Evolutionary conservation across 495 filamentous ascomycete species (phyloP).

Genomic region (Lichenothelia convexa): DNA sequence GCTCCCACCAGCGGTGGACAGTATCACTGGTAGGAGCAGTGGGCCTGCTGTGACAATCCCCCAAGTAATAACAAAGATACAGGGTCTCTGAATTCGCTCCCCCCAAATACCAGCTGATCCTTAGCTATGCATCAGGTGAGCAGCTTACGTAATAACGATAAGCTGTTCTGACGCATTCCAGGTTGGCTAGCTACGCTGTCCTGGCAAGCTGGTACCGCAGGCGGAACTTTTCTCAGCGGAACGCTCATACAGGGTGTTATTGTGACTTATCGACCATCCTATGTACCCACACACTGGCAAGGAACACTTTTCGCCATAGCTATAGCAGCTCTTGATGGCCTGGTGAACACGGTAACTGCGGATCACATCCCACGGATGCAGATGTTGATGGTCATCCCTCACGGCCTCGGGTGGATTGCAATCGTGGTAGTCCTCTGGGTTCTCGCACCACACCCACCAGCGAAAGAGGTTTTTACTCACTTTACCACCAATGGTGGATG

Average conservation of each 20-base stretch:
- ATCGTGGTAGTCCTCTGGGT: constrained; percentile 1
- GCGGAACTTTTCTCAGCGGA: constrained; percentile 9
- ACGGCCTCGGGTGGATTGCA: constrained; percentile 3
- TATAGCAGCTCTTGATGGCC: constrained; percentile 19
- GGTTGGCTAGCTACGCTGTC: not conserved
- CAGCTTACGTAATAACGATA: no score
- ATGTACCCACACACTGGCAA: constrained; percentile 24
- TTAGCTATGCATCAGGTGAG: no score
- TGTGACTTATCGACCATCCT: constrained; percentile 19
- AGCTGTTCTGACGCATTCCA: no score
- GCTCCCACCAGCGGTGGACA: constrained; percentile 7
- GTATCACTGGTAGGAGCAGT: no score
- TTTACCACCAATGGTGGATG: constrained; percentile 5
- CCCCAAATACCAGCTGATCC: not conserved
- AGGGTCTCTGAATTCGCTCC: constrained; percentile 9
- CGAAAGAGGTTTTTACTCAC: not conserved
- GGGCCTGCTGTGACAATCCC: no score
- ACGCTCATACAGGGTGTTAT: constrained; percentile 26
- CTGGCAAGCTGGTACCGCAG: not conserved
- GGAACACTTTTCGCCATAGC: constrained; percentile 29
- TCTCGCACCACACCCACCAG: constrained; percentile 3
- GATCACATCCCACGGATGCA: constrained; percentile 6
- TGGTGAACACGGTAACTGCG: constrained; percentile 22
- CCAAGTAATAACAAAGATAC: no score
- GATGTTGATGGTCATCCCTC: constrained; percentile 2